phyloP scores from a whole-genome alignment of 1,284 basidiomycete genomes.

The Polyporus tsugae region DNA sequence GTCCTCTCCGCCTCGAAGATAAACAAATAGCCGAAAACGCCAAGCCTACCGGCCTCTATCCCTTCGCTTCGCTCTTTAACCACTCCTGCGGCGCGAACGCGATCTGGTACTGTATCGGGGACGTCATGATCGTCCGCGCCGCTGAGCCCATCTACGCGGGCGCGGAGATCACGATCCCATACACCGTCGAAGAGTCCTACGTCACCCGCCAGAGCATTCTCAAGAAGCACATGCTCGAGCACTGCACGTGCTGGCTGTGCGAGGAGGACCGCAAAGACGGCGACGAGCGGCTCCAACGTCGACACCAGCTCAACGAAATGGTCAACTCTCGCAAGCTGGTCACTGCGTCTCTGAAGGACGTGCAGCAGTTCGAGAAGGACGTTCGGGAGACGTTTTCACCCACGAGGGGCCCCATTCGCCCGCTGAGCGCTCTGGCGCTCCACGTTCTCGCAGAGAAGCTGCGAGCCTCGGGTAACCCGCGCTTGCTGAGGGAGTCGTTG shows the following conservation, averaged over 20 bases:
- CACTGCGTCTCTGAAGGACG: slow-evolving; percentile 13
- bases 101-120: slow-evolving; percentile 33
- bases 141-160: slow-evolving; percentile 23
- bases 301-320: slow-evolving; percentile 20
- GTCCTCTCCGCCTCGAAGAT: slow-evolving; percentile 23
- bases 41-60: slow-evolving; percentile 38
- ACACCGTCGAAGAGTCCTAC: slow-evolving; percentile 30
- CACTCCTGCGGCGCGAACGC: slow-evolving; percentile 42
- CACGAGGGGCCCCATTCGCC: slow-evolving; percentile 21
- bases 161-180: slow-evolving; percentile 32
- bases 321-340: slow-evolving; percentile 8
- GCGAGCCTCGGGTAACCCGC: slow-evolving; percentile 15
- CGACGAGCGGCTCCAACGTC: slow-evolving; percentile 21
- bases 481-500: slow-evolving; percentile 20
- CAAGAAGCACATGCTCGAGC: slow-evolving; percentile 26
- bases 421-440: slow-evolving; percentile 27
- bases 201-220: slow-evolving; percentile 24
- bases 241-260: slow-evolving; percentile 33
- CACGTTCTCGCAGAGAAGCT: slow-evolving; percentile 27
- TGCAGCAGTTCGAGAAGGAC: slow-evolving; percentile 24
- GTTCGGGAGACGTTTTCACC: slow-evolving; percentile 23
- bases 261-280: slow-evolving; percentile 33
- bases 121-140: slow-evolving; percentile 38
- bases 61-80: slow-evolving; percentile 43
- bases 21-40: slow-evolving; percentile 11